Percentiles rank a stretch among this genome's conserved stretches.
phyloP scores from a whole-genome alignment of 805 yeast species.

The Yarrowia bubula region DNA sequence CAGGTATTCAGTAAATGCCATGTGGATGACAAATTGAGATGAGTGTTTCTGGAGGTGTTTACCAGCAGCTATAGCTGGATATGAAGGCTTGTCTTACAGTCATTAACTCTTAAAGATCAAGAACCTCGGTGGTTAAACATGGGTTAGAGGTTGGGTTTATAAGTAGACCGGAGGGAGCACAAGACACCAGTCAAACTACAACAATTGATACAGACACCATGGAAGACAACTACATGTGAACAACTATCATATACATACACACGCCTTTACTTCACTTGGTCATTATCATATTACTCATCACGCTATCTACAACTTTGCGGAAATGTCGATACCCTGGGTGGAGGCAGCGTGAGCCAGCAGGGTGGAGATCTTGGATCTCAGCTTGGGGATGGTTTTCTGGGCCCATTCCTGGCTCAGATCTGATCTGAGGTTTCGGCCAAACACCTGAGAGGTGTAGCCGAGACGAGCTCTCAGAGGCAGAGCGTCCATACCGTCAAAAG shows the following conservation, averaged over 20 bases:
- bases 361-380: conserved; percentile 30
- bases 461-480: conserved; percentile 29
- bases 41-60: too few relatives aligned
- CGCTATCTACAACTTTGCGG: conserved; percentile 1
- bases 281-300: background rate
- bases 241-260: background rate
- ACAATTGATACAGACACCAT: background rate
- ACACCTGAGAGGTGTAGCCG: conserved; percentile 35
- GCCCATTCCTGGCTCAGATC: conserved; percentile 37
- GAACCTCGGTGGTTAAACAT: background rate
- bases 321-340: conserved; percentile 25
- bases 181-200: background rate
- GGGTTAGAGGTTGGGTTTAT: background rate
- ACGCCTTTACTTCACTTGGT: background rate
- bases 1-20: too few relatives aligned
- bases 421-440: conserved; percentile 39
- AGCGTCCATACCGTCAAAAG: background rate
- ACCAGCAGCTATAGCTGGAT: too few relatives aligned
- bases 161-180: background rate
- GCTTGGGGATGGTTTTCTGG: conserved; percentile 25
- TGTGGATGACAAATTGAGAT: too few relatives aligned
- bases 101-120: too few relatives aligned
- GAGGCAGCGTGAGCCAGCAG: conserved; percentile 25
- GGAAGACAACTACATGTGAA: too few relatives aligned
- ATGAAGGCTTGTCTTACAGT: too few relatives aligned